Conservation (phyloP, 352 stramenopile species). For the Pythium oligandrum region DNA sequence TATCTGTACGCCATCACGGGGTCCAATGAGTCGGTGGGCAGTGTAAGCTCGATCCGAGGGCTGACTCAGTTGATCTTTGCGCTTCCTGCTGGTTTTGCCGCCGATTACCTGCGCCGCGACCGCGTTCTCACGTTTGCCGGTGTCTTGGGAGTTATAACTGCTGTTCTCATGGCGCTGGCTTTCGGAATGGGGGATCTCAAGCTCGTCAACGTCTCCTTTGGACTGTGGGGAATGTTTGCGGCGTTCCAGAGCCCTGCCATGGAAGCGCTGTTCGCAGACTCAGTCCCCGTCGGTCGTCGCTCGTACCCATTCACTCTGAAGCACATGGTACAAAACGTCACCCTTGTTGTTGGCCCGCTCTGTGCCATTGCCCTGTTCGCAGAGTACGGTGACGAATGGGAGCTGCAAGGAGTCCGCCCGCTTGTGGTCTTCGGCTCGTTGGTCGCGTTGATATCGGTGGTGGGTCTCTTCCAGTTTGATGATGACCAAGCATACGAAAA, state of each 20-base stretch:
- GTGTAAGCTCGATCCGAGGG: constrained; percentile 43
- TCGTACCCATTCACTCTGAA: constrained; percentile 78
- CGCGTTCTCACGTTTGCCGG: constrained; percentile 36
- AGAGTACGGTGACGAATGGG: constrained; percentile 74
- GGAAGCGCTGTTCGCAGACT: constrained; percentile 85
- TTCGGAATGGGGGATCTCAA: constrained; percentile 36
- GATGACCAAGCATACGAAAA: constrained; percentile 77
- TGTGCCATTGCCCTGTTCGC: constrained; percentile 63
- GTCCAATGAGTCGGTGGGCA: constrained; percentile 39
- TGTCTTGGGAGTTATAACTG: constrained; percentile 29
- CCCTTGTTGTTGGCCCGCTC: constrained; percentile 47
- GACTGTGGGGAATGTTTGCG: constrained; percentile 74
- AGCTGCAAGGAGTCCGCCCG: constrained; percentile 41
- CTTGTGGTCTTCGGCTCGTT: constrained; percentile 68
- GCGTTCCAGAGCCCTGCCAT: constrained; percentile 70
- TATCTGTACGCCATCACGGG: constrained; percentile 56
- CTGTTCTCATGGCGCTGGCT: constrained; percentile 35
- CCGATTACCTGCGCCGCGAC: constrained; percentile 52
- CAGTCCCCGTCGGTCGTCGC: constrained; percentile 54
- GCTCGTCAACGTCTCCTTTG: constrained; percentile 62
- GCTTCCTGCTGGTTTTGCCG: constrained; percentile 48
- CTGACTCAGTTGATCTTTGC: constrained; percentile 48
- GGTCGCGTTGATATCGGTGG: constrained; percentile 49
- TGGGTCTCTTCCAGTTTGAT: constrained; percentile 72
- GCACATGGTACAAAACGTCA: constrained; percentile 49